Percentiles rank a stretch among this genome's conserved stretches.
Evolutionary conservation across 257 asterid genomes (phyloP).

Genomic region (Lantana camara): DNA sequence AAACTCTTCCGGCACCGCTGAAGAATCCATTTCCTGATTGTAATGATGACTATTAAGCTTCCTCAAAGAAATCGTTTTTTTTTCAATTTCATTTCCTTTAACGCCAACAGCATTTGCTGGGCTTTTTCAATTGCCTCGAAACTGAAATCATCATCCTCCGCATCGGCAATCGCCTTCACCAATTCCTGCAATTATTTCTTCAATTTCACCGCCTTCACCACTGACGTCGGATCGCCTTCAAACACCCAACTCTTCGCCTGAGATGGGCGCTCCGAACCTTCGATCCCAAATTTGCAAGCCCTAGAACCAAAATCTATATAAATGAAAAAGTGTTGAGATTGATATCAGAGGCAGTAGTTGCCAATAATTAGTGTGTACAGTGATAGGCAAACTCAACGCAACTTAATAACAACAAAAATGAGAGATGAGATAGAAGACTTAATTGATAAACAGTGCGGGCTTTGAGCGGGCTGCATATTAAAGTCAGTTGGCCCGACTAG

Average conservation of each 20-base stretch:
- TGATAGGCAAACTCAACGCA: too few species aligned
- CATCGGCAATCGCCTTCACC: conserved; percentile 64
- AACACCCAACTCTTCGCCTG: conserved; percentile 82
- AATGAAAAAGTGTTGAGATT: too few species aligned
- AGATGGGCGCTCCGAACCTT: too few species aligned
- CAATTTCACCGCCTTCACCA: conserved; percentile 56
- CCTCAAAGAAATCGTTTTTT: conserved; percentile 40
- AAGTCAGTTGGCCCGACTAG: too few species aligned
- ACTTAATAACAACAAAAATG: too few species aligned
- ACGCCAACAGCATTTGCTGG: conserved; percentile 42
- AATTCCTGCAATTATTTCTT: conserved; percentile 69
- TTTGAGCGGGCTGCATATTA: too few species aligned
- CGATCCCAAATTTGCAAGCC: too few species aligned
- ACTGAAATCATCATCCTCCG: conserved; percentile 57
- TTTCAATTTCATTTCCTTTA: conserved; percentile 66
- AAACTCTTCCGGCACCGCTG: conserved; percentile 73
- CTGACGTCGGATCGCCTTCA: conserved; percentile 56
- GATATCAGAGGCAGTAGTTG: too few species aligned
- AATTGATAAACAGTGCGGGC: too few species aligned
- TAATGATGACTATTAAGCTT: conserved; percentile 22
- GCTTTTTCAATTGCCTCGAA: conserved; percentile 72
- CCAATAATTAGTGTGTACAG: too few species aligned
- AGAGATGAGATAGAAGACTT: too few species aligned
- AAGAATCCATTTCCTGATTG: conserved; percentile 22
- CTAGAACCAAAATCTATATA: too few species aligned